Base-by-base conservation (phyloP, 2,329 filamentous ascomycete species). In the Colletotrichum euphorbiae region DNA sequence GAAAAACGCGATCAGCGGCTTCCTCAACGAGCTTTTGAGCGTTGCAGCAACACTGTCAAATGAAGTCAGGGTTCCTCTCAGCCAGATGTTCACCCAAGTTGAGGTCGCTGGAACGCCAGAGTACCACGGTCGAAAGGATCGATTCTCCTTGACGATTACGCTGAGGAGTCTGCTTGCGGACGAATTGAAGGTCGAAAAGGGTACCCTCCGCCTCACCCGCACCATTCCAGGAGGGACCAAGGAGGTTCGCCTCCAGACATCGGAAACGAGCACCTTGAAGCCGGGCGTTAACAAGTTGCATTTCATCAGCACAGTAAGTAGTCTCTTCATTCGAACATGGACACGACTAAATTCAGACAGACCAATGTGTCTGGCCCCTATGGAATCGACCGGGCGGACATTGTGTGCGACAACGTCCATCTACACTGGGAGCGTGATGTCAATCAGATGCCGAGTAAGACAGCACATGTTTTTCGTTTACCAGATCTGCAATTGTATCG, bases 401-500 rank as follows among this genome's bases (percentile, higher is more conserved):
- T 98, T 24, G 80, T 83, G 24, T 84, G 87, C 6, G 87, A 83
- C 51, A 92, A 91, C 50, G 80, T 95, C 2, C 78, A 84, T 24
- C 85, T 95, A 33, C 82, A 88, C 46, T 89, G 91, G 72, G 91
- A 93, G 60, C 84, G 89, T 3, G 84, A 89, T 59, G 76, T 79
- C 3, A 83, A 82, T 38, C 80, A 85, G n/a, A 76, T 84, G 8
- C 73, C 80, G 1, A 79, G 84, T 3, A 83, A 80, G 24, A 77
- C 82, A 3, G 76, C 81, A 1, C 81, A 83, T 1, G 83, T 91
- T 6, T 82, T 92, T 63, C 85, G 80, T 46, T 83, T 85, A 15
- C 84, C 90, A 0, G 86, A 87, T 6, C 83, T 97, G 0, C 85
- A 89, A n/a, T 84, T 95, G 31, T 97, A 93, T 75, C 92, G 94